Evolutionary conservation across 352 stramenopile species (phyloP).

Genomic region (Phytophthora lateralis): DNA sequence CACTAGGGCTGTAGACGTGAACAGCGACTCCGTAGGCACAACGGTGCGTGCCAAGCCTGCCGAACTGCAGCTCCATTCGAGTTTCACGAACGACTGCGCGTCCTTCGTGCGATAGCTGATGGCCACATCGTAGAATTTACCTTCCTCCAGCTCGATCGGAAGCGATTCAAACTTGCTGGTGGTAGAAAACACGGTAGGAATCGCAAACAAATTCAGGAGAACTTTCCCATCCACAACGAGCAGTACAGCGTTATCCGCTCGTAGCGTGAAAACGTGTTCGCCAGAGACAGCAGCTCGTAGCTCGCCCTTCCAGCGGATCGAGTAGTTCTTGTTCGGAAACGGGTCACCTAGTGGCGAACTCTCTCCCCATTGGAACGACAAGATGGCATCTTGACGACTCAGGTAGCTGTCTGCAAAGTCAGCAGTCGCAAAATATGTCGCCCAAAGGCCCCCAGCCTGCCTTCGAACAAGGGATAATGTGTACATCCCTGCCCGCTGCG

Average conservation of each 20-base stretch:
- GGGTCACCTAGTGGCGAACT: slow-evolving; percentile 59
- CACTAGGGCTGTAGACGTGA: slow-evolving; percentile 43
- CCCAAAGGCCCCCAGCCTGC: slow-evolving; percentile 87
- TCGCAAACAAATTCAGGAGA: slow-evolving; percentile 56
- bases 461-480: slow-evolving; percentile 75
- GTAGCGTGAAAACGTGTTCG: slow-evolving; percentile 79
- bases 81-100: slow-evolving; percentile 81
- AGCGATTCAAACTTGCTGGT: slow-evolving; percentile 26
- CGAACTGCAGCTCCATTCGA: slow-evolving; percentile 76
- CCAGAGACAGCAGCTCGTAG: slow-evolving; percentile 54
- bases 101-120: slow-evolving; percentile 87
- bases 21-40: slow-evolving; percentile 35
- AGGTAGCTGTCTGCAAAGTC: slow-evolving; percentile 88
- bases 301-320: slow-evolving; percentile 71
- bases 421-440: slow-evolving; percentile 89
- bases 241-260: slow-evolving; percentile 77
- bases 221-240: slow-evolving; percentile 75
- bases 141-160: slow-evolving; percentile 30
- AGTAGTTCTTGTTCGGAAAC: slow-evolving; percentile 83
- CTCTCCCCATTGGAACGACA: slow-evolving; percentile 91
- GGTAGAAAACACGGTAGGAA: slow-evolving; percentile 29
- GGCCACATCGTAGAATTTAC: slow-evolving; percentile 76
- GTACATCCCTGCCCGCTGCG: slow-evolving; percentile 84
- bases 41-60: slow-evolving; percentile 29
- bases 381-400: slow-evolving; percentile 66